A percentile compares a stretch with the other conserved stretches of the same genome.
Evolutionary conservation across 2,329 filamentous ascomycete genomes (phyloP).

Genomic region (Venturia carpophila): DNA sequence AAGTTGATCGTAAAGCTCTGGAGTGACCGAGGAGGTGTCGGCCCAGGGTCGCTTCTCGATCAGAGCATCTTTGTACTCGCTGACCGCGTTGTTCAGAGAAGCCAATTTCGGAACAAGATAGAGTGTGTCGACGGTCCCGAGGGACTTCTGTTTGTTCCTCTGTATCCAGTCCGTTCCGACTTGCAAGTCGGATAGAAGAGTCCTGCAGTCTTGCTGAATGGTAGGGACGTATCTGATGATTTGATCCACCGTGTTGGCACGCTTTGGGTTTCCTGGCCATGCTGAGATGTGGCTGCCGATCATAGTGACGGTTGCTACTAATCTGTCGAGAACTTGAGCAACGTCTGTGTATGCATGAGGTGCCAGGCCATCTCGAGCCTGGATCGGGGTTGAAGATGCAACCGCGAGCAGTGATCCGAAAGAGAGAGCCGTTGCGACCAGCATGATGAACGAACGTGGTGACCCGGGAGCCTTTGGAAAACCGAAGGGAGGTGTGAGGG

Average conservation of each 20-base stretch:
- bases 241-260: not conserved
- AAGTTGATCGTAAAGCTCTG: not conserved
- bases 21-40: not conserved
- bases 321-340: not conserved
- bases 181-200: not conserved
- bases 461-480: not conserved
- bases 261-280: not conserved
- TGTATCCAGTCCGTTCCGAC: slow-evolving; percentile 5
- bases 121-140: not conserved
- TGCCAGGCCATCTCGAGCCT: not conserved
- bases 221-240: not conserved
- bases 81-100: not conserved
- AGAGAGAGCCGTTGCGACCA: not conserved
- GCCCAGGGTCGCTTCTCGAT: not conserved
- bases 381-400: not conserved
- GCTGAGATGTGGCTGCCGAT: not conserved
- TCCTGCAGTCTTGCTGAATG: not conserved
- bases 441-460: not conserved
- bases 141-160: not conserved
- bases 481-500: not conserved
- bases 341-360: not conserved
- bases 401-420: not conserved
- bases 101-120: not conserved
- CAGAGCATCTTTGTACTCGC: not conserved
- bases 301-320: not conserved